Percentiles rank a stretch among this genome's conserved stretches.
phyloP scores from a whole-genome alignment of 345 rosid genomes.

The Turritis glabra region DNA sequence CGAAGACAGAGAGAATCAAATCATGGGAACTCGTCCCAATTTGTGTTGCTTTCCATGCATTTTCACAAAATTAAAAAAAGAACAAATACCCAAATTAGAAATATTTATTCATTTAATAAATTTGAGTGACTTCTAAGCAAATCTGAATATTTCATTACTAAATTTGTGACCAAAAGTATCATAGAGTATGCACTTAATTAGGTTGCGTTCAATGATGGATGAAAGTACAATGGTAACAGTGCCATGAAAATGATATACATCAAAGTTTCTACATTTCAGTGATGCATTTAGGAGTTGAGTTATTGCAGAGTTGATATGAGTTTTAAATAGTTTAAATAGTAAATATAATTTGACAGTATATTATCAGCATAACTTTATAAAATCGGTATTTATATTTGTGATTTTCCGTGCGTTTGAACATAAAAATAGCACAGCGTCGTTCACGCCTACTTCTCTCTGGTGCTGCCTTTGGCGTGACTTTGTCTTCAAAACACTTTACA shows the following conservation, averaged over 20 bases:
- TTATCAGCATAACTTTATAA: neutral
- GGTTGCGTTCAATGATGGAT: constrained; percentile 26
- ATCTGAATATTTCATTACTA: constrained; percentile 6
- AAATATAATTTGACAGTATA: neutral
- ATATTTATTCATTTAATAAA: neutral
- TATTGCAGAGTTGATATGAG: neutral
- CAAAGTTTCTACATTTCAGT: constrained; percentile 16
- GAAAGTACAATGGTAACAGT: constrained; percentile 16
- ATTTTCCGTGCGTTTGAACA: constrained; percentile 21
- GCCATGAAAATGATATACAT: constrained; percentile 24
- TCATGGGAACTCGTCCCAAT: constrained; percentile 44
- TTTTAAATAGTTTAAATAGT: no score
- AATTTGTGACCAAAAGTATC: constrained; percentile 7
- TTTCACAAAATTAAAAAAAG: neutral
- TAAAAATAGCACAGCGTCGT: constrained; percentile 23
- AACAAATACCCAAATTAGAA: neutral
- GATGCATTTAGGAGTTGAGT: constrained; percentile 22
- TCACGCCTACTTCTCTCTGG: constrained; percentile 27
- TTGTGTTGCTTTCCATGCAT: constrained; percentile 21
- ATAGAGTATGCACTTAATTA: neutral
- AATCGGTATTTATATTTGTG: neutral
- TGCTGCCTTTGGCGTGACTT: constrained; percentile 29
- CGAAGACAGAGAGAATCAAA: constrained; percentile 55
- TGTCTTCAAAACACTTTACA: constrained; percentile 25
- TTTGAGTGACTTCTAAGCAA: neutral